Evolutionary conservation across 2,329 filamentous ascomycete species (phyloP), one percentile per base, ranked within the genome.

Genomic region (Fusarium tricinctum): DNA sequence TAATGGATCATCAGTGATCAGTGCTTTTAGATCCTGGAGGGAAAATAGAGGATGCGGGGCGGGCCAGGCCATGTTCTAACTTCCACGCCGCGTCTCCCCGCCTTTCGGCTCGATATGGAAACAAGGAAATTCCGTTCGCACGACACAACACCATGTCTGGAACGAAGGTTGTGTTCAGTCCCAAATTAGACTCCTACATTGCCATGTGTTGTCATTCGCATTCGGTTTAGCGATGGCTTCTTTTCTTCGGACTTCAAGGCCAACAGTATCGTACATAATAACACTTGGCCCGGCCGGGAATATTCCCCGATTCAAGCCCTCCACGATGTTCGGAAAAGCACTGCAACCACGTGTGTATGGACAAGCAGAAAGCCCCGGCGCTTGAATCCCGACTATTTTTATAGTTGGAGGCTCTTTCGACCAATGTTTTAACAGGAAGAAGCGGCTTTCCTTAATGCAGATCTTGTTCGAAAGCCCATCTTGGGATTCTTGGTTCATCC

Each of bases 321-420:
- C 32, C 38, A 56, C 43, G 39, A 45, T 46, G 53, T 39, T 40
- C 40, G 60, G 40, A 40, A 19, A 51, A 57, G 50, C 53, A 65
- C 32, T 66, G 66, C 39, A 69, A 66, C 62, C 62, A 51, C 44
- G 40, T 22, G 32, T 63, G 43, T 35, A 26, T 62, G 40, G 19
- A 42, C 40, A 49, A 48, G 47, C 38, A 22, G 13, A 62, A 59
- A 56, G 66, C 53, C 52, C 44, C 40, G 26, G 66, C 62, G 66
- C 66, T 69, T 69, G 55, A 38, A 26, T 54, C 45, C 62, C 60
- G 44, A 57, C 66, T 69, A 70, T 69, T 69, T 69, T 69, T 67
- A 38, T 57, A 49, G 26, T 43, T 50, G n/a, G 32, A 55, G 47
- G 45, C 40, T 48, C 49, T 43, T 46, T 55, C 35, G 40, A 40